Conservation (phyloP, 2,329 filamentous ascomycete species). For the Sporothrix inflata region DNA sequence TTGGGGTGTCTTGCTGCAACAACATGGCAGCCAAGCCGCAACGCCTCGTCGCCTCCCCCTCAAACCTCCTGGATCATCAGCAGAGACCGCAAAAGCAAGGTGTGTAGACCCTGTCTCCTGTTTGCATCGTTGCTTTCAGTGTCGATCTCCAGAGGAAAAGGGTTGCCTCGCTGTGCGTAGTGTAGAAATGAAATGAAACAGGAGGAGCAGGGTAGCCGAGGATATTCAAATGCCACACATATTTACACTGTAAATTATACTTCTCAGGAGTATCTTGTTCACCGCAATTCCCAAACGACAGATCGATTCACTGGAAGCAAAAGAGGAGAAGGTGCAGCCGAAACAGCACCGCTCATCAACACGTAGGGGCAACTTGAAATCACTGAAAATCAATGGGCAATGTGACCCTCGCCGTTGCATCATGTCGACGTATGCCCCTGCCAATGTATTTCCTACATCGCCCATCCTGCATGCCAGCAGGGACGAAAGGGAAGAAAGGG, state of each 20-base stretch:
- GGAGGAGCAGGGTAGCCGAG: not conserved
- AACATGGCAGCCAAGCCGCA: not conserved
- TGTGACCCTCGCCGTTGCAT: conserved; percentile 19
- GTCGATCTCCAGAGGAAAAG: conserved; percentile 11
- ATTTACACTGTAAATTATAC: not conserved
- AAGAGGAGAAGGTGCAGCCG: not conserved
- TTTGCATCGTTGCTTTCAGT: not conserved
- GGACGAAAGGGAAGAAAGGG: not conserved
- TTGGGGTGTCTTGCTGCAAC: not conserved
- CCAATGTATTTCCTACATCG: not conserved
- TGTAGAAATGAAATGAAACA: not conserved
- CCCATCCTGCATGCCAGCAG: not conserved
- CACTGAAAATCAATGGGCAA: too few relatives aligned
- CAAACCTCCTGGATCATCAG: not conserved
- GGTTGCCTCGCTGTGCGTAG: too few relatives aligned
- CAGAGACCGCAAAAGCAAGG: not conserved
- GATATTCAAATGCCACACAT: not conserved
- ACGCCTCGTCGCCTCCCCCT: not conserved
- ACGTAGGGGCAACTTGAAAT: not conserved
- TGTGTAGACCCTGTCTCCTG: not conserved
- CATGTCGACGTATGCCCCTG: conserved; percentile 3
- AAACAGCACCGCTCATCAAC: conserved; percentile 4
- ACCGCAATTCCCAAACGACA: not conserved
- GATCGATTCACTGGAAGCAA: not conserved
- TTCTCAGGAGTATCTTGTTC: not conserved